Evolutionary conservation across 2,329 filamentous ascomycete genomes (phyloP).

Genomic region (Didymella segeticola): DNA sequence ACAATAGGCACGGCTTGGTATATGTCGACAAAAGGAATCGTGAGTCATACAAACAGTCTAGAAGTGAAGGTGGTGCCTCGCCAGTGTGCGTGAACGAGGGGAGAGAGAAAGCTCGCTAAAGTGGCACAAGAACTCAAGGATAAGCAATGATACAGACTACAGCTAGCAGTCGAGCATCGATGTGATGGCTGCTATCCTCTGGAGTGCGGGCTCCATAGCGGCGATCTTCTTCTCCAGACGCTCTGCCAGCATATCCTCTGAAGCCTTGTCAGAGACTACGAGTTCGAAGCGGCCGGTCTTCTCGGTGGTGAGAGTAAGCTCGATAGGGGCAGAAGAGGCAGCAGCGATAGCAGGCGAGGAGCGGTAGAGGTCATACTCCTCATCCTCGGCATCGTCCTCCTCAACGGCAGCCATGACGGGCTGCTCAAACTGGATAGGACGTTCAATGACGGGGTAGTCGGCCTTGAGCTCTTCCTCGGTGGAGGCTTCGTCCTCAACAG

Average conservation of each 20-base stretch:
- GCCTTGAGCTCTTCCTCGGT: constrained; percentile 60
- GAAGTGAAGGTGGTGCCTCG: constrained; percentile 11
- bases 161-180: constrained; percentile 41
- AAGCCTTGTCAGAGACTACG: constrained; percentile 62
- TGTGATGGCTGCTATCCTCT: constrained; percentile 45
- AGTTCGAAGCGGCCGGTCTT: constrained; percentile 71
- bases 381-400: constrained; percentile 61
- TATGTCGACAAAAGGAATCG: constrained; percentile 41
- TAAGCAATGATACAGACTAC: not conserved
- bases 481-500: constrained; percentile 45
- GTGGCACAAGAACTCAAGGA: constrained; percentile 12
- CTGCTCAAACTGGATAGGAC: constrained; percentile 38
- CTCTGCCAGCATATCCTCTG: constrained; percentile 39
- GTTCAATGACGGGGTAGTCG: constrained; percentile 58
- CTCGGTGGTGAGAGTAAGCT: constrained; percentile 60
- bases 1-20: constrained; percentile 24
- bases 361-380: constrained; percentile 67
- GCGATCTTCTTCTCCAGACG: constrained; percentile 46
- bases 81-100: not conserved
- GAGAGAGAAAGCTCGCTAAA: constrained; percentile 3
- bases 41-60: constrained; percentile 40
- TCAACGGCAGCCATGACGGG: constrained; percentile 20
- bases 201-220: constrained; percentile 41
- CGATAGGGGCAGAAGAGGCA: constrained; percentile 37
- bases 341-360: constrained; percentile 46